phyloP scores from a whole-genome alignment of 2,329 filamentous ascomycete species.

The Cladosporium sp. region DNA sequence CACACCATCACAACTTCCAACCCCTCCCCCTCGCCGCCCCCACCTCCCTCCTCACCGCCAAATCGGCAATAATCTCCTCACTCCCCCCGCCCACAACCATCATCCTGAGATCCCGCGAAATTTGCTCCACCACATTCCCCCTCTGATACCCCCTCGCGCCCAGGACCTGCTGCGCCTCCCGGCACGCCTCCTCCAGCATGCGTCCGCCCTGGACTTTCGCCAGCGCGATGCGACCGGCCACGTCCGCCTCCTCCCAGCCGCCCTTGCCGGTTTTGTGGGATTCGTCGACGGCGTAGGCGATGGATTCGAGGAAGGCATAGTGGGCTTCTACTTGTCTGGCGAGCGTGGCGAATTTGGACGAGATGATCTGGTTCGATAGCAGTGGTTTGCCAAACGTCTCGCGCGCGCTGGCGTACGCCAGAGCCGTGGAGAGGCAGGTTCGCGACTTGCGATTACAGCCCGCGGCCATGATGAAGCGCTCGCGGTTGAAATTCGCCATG shows the following conservation, averaged over 20 bases:
- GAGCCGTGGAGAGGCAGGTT: constrained; percentile 25
- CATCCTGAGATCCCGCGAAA: constrained; percentile 50
- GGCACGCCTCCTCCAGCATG: constrained; percentile 50
- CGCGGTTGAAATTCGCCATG: constrained; percentile 57
- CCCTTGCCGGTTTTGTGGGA: constrained; percentile 14
- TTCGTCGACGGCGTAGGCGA: constrained; percentile 30
- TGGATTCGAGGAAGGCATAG: constrained; percentile 29
- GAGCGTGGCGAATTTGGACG: constrained; percentile 29
- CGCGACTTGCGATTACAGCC: constrained; percentile 54
- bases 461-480: constrained; percentile 56
- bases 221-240: constrained; percentile 50
- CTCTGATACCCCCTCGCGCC: constrained; percentile 51
- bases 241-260: constrained; percentile 33
- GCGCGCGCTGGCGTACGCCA: constrained; percentile 30
- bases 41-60: constrained; percentile 32
- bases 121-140: constrained; percentile 50
- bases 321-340: constrained; percentile 30
- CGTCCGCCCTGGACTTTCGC: constrained; percentile 51
- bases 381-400: constrained; percentile 33
- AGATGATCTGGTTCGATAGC: constrained; percentile 33
- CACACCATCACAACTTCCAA: constrained; percentile 38
- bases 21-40: constrained; percentile 36
- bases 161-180: constrained; percentile 54
- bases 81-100: constrained; percentile 35
- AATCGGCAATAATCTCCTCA: constrained; percentile 33